Conservation (phyloP, 305 asterid species). For the Fraxinus albicans region DNA sequence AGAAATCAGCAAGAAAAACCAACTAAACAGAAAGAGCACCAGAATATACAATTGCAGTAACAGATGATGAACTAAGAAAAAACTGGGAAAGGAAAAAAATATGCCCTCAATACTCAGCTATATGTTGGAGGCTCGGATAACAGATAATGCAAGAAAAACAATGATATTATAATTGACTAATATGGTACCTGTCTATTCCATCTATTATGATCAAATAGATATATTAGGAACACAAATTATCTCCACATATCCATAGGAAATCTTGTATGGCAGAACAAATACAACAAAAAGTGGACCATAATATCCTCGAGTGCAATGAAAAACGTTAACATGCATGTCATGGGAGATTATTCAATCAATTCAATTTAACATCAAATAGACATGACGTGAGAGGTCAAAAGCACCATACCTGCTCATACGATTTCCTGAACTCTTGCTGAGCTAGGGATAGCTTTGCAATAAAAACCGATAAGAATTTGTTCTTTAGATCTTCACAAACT, state of each 20-base stretch:
- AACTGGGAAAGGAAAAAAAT: background rate
- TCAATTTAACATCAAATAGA: conserved; percentile 12
- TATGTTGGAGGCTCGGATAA: background rate
- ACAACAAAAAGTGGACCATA: conserved; percentile 6
- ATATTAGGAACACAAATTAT: background rate
- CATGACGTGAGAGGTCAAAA: conserved; percentile 27
- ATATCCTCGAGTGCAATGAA: background rate
- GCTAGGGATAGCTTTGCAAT: conserved; percentile 58
- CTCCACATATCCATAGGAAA: conserved; percentile 14
- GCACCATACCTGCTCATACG: conserved; percentile 68
- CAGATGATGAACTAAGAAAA: conserved; percentile 1
- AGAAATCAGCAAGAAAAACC: conserved; percentile 8
- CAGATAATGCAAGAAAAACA: background rate
- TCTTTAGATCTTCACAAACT: conserved; percentile 67
- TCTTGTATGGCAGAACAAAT: conserved; percentile 5
- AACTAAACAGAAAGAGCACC: background rate
- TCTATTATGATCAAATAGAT: conserved; percentile 7
- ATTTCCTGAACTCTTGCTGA: conserved; percentile 84
- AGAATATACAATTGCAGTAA: background rate
- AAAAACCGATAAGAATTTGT: conserved; percentile 68
- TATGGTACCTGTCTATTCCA: conserved; percentile 1
- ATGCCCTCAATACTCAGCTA: background rate
- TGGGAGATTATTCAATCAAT: conserved; percentile 15
- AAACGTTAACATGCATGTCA: conserved; percentile 3
- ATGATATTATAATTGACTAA: background rate